phyloP scores from a whole-genome alignment of 805 yeast genomes.

The Limtongia smithiae region DNA sequence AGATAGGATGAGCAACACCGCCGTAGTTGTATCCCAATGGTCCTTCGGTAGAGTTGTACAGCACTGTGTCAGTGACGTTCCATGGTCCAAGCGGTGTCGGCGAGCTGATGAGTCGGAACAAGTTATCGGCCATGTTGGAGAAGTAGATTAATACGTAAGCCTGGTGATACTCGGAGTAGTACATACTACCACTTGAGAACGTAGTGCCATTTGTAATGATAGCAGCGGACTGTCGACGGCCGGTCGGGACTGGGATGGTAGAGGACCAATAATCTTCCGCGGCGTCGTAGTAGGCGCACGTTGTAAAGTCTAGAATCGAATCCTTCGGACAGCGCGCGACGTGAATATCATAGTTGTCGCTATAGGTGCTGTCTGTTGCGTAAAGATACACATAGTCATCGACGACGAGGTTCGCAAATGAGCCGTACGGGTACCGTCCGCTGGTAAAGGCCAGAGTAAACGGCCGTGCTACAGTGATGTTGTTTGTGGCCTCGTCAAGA shows the following conservation, averaged over 20 bases:
- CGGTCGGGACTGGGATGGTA: conserved; percentile 19
- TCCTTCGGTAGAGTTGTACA: conserved; percentile 6
- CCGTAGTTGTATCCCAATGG: conserved; percentile 23
- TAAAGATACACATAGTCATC: conserved; percentile 21
- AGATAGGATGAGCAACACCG: conserved; percentile 18
- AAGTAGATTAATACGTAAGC: conserved; percentile 18
- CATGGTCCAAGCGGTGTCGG: conserved; percentile 27
- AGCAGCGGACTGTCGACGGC: conserved; percentile 19
- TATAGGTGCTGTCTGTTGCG: conserved; percentile 14
- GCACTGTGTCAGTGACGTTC: conserved; percentile 10
- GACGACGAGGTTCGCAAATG: conserved; percentile 21
- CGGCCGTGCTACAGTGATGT: conserved; percentile 6
- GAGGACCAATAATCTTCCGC: conserved; percentile 8
- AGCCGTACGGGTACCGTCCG: conserved; percentile 18
- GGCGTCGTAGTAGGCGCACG: conserved; percentile 21
- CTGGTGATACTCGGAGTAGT: conserved; percentile 25
- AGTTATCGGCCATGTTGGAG: conserved; percentile 23
- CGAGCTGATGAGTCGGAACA: conserved; percentile 12
- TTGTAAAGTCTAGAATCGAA: neutral
- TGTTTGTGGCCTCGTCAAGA: conserved; percentile 11
- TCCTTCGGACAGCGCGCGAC: conserved; percentile 20
- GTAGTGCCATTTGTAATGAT: conserved; percentile 17
- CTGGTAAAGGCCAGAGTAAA: conserved; percentile 2
- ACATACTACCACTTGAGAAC: conserved; percentile 22
- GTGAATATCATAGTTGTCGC: conserved; percentile 23